Conservation (phyloP, 169 alveolate genomes). For the Cytauxzoon felis region DNA sequence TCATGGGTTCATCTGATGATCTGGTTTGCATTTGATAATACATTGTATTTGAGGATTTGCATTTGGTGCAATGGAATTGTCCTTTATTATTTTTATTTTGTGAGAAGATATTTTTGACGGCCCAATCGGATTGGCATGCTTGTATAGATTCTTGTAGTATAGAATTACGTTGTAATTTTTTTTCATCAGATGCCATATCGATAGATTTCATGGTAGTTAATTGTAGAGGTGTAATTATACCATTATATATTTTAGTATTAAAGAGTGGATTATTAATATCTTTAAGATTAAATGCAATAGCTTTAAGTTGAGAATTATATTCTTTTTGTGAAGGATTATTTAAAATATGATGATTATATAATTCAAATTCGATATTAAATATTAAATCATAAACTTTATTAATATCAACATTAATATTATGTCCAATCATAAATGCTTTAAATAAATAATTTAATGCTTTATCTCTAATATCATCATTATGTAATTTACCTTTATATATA, state of each 20-base stretch:
- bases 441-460: constrained; percentile 61
- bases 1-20: constrained; percentile 98
- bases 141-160: constrained; percentile 76
- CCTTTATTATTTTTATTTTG: constrained; percentile 72
- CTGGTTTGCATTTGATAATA: constrained; percentile 93
- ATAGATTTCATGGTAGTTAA: constrained; percentile 86
- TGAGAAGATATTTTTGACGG: constrained; percentile 76
- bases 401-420: constrained; percentile 54
- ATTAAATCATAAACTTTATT: constrained; percentile 63
- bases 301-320: constrained; percentile 78
- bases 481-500: constrained; percentile 40
- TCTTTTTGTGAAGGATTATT: constrained; percentile 68
- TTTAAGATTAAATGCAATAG: constrained; percentile 84
- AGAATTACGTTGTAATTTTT: constrained; percentile 80
- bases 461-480: constrained; percentile 60
- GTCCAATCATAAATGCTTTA: constrained; percentile 54
- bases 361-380: constrained; percentile 71
- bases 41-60: constrained; percentile 86
- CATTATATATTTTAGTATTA: constrained; percentile 79
- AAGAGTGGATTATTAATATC: constrained; percentile 86
- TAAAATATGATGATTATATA: constrained; percentile 51
- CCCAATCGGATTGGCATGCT: constrained; percentile 94
- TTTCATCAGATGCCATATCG: constrained; percentile 90
- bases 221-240: constrained; percentile 74
- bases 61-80: constrained; percentile 91